Evolutionary conservation across 805 yeast genomes (phyloP), one percentile per base, ranked within the genome.

Genomic region (Metschnikowia kunwiensis): DNA sequence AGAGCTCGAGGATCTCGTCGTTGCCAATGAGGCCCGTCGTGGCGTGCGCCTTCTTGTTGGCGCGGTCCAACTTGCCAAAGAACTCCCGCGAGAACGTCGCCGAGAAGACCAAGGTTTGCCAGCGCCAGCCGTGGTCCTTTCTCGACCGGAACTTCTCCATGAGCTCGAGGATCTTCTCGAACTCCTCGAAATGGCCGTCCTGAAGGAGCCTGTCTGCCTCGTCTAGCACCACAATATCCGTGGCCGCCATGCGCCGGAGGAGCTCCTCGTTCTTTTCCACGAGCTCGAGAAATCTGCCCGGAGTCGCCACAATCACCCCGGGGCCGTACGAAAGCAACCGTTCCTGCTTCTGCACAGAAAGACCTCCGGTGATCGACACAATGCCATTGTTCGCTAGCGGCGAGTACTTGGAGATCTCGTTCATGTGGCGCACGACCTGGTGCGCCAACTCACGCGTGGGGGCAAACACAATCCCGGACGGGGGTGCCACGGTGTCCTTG

Each of bases 381-480:
- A 91, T 75, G 0, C 87, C 74, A 38, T 74, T 66, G 7, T 70
- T 66, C 2, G 74, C 56, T 38, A 72, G 68, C 12, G 78, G 82
- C 46, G 75, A 72, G 49, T 50, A 74, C 44, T 65, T 72, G 37
- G 81, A 69, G 8, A 83, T 50, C 20, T 58, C 60, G 47, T 77
- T 74, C 45, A 93, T 58, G 63, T 93, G 97, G 42, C 82, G 78
- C 26, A 80, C 78, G 32, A 93, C 96, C 63, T 93, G 99, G 47
- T 84, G 91, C 0, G 96, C 97, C 51, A 93, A 72, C 59, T 93
- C 99, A 70, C 99, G 76, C 0, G 99, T 93, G 21, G 99, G 99
- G 0, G 96, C 83, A 54, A 93, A 84, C 19, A 93, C 75, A 9
- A 93, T 66, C 4, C 88, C 97, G 4, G 78, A 65, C 3, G 95